Evolutionary conservation across 164 flowering plant genomes (phyloP).

Genomic region (Chimonanthus salicifolius): DNA sequence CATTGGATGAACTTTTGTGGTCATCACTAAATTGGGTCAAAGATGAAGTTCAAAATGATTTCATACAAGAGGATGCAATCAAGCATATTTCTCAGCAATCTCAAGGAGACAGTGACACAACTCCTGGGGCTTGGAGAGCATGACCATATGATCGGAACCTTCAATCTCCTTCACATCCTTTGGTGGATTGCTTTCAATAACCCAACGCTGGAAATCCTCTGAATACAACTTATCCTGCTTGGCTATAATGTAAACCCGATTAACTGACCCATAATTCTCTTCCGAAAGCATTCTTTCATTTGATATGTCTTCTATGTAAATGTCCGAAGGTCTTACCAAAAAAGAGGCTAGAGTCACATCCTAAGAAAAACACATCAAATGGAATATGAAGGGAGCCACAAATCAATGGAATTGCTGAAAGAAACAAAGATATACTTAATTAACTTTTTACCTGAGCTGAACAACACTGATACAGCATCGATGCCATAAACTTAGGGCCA

Average conservation of each 20-base stretch:
- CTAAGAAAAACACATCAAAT: background rate
- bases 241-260: constrained; percentile 13
- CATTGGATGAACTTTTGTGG: no score
- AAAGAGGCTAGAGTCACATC: constrained; percentile 13
- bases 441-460: constrained; percentile 27
- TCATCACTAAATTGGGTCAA: no score
- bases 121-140: constrained; percentile 36
- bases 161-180: constrained; percentile 28
- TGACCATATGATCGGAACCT: constrained; percentile 33
- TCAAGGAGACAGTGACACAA: constrained; percentile 19
- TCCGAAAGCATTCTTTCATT: background rate
- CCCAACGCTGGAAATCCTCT: constrained; percentile 22
- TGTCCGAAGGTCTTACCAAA: constrained; percentile 6
- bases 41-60: no score
- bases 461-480: constrained; percentile 23
- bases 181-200: constrained; percentile 18
- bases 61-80: background rate
- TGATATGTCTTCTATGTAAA: constrained; percentile 4
- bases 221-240: constrained; percentile 8
- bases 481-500: constrained; percentile 24
- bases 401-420: background rate
- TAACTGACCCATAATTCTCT: constrained; percentile 19
- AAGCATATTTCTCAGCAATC: constrained; percentile 4
- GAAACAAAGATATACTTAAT: no score
- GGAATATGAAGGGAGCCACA: background rate